Base-by-base conservation (phyloP, 345 rosid genomes). In the Lumnitzera littorea region DNA sequence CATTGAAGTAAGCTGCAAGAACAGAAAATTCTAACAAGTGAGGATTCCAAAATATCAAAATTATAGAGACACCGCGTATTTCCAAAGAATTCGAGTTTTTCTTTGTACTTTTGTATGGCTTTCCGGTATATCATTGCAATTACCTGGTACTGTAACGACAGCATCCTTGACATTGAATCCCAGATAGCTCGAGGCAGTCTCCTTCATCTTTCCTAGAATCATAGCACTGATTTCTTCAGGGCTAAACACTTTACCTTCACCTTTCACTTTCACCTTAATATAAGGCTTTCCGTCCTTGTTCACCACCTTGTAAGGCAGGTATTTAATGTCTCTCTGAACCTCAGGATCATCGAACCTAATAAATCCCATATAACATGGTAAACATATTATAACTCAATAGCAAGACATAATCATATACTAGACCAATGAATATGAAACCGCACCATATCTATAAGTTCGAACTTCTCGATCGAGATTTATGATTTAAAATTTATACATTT, bases 181-280 rank as follows among this genome's bases (percentile, higher is more conserved):
- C 15, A 81, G 76, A 74, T 41, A 83, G 13, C 78, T 71, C 72
- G 80, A 83, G n/a, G 89, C 80, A 12, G 84, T 80, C 51, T 83
- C 83, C 66, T 74, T 80, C 88, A 83, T 83, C 71, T 83, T 83
- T 16, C 60, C 69, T 56, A 83, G 43, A 41, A 80, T 73, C 89
- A 83, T 83, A 12, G 84, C 80, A 57, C 83, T 78, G 60, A 83
- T 72, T 58, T 83, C 86, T 67, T 84, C 89, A 2, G 89, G 86
- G 75, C 84, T 81, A 72, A 81, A 84, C 51, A 79, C 73, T 66
- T 69, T 84, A 14, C 27, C 66, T 55, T 79, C 84, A 5, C 84
- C 86, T 71, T 77, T 84, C 56, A 71, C 74, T 48, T 71, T 69
- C 51, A 74, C 76, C 46, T 71, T 70, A 20, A 74, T 58, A 51